Percentiles rank a stretch among this genome's conserved stretches.
These are phyloP conservation scores for Mortierella sp. DNA, from an alignment of 371 early-diverging fungal genomes.

Conservation along the genomic window DNA sequence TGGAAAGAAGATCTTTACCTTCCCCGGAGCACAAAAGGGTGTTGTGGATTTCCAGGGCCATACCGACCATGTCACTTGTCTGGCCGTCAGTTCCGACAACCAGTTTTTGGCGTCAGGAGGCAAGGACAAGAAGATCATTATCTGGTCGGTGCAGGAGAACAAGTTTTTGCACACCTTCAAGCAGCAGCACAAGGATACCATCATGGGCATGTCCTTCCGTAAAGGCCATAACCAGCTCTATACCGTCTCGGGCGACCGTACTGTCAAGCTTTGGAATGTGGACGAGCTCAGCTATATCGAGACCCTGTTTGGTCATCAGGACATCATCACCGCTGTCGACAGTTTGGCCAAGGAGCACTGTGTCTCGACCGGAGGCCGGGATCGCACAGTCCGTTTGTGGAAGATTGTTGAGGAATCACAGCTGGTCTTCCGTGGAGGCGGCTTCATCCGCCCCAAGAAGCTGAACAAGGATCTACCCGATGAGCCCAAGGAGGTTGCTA, in stretches of 20 bases:
- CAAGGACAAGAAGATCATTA: constrained; percentile 88
- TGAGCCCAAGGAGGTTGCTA: constrained; percentile 44
- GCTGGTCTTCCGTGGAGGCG: constrained; percentile 91
- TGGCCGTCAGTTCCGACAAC: constrained; percentile 88
- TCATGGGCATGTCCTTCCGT: constrained; percentile 92
- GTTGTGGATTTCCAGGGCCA: constrained; percentile 85
- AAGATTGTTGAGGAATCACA: constrained; percentile 96
- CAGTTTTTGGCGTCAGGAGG: constrained; percentile 90
- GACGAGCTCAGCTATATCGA: constrained; percentile 94
- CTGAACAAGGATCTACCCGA: constrained; percentile 27
- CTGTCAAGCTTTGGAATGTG: constrained; percentile 96
- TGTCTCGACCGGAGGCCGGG: constrained; percentile 93
- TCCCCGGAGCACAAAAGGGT: constrained; percentile 83
- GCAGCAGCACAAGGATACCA: constrained; percentile 91
- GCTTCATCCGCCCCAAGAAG: constrained; percentile 42
- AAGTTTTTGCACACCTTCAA: constrained; percentile 79
- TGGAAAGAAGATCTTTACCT: constrained; percentile 69
- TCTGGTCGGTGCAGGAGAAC: constrained; percentile 89
- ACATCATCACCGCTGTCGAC: constrained; percentile 83
- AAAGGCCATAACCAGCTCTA: constrained; percentile 89
- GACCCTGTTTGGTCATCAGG: constrained; percentile 98
- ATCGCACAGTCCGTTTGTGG: constrained; percentile 93
- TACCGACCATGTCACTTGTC: constrained; percentile 81
- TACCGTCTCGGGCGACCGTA: constrained; percentile 92
- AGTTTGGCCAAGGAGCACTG: constrained; percentile 90